Percentiles rank a stretch among this genome's conserved stretches.
These are phyloP conservation scores for Albophoma yamanashiensis DNA, from an alignment of 2,329 filamentous ascomycete genomes.

Conservation along the genomic window DNA sequence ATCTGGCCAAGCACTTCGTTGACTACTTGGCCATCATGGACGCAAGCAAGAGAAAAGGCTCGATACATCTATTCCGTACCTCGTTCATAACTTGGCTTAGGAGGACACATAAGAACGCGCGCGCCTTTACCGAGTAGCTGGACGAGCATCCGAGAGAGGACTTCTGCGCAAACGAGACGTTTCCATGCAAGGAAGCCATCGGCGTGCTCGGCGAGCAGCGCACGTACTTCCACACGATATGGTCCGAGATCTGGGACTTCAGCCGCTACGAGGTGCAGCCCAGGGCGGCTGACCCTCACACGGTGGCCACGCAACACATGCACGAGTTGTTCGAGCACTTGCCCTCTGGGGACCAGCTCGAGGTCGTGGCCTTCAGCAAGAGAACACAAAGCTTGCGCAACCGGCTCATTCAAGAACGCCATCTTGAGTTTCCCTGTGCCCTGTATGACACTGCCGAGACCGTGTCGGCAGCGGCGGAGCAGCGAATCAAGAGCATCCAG, in stretches of 20 bases:
- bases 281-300: slow-evolving; percentile 21
- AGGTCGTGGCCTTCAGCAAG: slow-evolving; percentile 18
- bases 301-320: slow-evolving; percentile 61
- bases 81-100: slow-evolving; percentile 49
- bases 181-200: slow-evolving; percentile 53
- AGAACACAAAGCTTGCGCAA: slow-evolving; percentile 16
- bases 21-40: slow-evolving; percentile 45
- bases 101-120: slow-evolving; percentile 28
- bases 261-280: slow-evolving; percentile 18
- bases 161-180: slow-evolving; percentile 55
- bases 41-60: slow-evolving; percentile 23
- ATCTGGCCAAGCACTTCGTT: slow-evolving; percentile 60
- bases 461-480: slow-evolving; percentile 9
- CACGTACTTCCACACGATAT: slow-evolving; percentile 33
- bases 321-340: slow-evolving; percentile 53
- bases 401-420: slow-evolving; percentile 14
- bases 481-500: slow-evolving; percentile 22
- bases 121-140: slow-evolving; percentile 44
- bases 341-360: slow-evolving; percentile 44
- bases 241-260: slow-evolving; percentile 37
- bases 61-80: slow-evolving; percentile 43
- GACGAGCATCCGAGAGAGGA: slow-evolving; percentile 36
- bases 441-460: slow-evolving; percentile 12
- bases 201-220: slow-evolving; percentile 29
- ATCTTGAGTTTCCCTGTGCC: slow-evolving; percentile 15